Evolutionary conservation across 257 asterid genomes (phyloP).

Genomic region (Nyctanthes arbortristis): DNA sequence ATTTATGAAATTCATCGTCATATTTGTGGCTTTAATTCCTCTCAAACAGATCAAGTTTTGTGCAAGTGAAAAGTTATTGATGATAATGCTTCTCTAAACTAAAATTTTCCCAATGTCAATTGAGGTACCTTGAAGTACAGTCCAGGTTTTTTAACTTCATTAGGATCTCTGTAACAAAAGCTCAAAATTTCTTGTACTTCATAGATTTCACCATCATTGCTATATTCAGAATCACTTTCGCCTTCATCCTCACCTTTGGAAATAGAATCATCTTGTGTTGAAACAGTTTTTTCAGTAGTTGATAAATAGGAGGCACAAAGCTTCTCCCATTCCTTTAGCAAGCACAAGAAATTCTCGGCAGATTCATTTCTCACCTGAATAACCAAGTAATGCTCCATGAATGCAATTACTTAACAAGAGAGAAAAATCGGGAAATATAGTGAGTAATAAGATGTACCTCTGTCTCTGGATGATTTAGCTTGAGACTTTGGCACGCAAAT

Average conservation of each 20-base stretch:
- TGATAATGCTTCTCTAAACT: not conserved
- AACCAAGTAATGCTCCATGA: not conserved
- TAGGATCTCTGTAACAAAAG: conserved; percentile 66
- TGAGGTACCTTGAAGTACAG: conserved; percentile 66
- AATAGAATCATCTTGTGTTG: not conserved
- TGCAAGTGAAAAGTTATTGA: not conserved
- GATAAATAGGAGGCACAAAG: conserved; percentile 50
- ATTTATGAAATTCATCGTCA: no score
- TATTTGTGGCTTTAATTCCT: no score
- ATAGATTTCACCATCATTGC: conserved; percentile 41
- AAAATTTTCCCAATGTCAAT: not conserved
- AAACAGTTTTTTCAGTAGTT: conserved; percentile 22
- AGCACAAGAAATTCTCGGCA: conserved; percentile 54
- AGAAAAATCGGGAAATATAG: not conserved
- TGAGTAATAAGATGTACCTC: conserved; percentile 39
- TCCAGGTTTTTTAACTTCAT: conserved; percentile 16
- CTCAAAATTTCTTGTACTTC: conserved; percentile 59
- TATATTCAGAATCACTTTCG: conserved; percentile 6
- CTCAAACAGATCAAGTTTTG: no score
- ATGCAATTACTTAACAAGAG: not conserved
- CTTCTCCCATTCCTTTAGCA: conserved; percentile 71
- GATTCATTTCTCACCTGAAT: conserved; percentile 65
- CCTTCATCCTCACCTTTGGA: conserved; percentile 16
- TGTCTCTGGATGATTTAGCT: conserved; percentile 75
- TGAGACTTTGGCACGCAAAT: conserved; percentile 70